Conservation (phyloP, 2,329 filamentous ascomycete species). For the Daldinia eschscholtzii region DNA sequence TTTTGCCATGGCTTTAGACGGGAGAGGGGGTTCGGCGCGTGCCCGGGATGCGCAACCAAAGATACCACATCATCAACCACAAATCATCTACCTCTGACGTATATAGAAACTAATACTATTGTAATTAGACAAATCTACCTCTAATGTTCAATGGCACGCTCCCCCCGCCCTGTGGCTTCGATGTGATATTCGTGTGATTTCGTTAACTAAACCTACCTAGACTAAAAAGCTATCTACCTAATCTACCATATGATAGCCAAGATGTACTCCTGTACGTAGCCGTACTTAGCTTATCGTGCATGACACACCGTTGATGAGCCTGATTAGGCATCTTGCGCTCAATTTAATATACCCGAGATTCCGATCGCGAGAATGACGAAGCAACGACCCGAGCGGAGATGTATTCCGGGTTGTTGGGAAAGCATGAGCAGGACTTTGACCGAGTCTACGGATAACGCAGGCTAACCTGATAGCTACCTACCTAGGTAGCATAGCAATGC, state of each 20-base stretch:
- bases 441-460: neutral
- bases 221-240: too few relatives aligned
- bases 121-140: conserved; percentile 17
- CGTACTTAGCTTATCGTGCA: conserved; percentile 9
- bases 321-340: conserved; percentile 13
- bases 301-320: neutral
- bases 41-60: conserved; percentile 2
- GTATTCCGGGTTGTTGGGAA: too few relatives aligned
- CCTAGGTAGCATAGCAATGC: neutral
- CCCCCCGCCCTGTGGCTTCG: neutral
- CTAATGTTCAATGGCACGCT: conserved; percentile 12
- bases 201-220: too few relatives aligned
- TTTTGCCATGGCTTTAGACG: conserved; percentile 11
- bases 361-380: conserved; percentile 16
- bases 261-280: conserved; percentile 18
- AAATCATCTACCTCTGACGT: conserved; percentile 4
- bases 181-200: neutral
- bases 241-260: too few relatives aligned
- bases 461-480: too few relatives aligned
- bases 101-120: conserved; percentile 15
- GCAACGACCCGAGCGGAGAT: neutral
- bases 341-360: conserved; percentile 28
- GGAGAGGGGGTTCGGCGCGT: conserved; percentile 8
- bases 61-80: neutral
- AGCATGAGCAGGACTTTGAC: neutral